Percentiles rank a stretch among this genome's conserved stretches.
Conservation (phyloP, 169 alveolate genomes). For the Plasmodium relictum region DNA sequence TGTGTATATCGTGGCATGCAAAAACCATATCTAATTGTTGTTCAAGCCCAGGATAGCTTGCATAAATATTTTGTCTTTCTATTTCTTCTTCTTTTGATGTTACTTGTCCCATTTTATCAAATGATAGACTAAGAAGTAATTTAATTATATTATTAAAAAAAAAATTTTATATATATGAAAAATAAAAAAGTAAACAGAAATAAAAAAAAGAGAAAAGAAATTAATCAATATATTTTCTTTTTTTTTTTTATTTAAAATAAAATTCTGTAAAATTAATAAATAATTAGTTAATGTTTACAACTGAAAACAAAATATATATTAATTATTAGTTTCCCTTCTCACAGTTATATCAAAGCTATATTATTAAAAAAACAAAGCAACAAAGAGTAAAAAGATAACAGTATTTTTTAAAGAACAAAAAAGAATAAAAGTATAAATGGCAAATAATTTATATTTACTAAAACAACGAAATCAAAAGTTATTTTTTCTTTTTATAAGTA, state of each 20-base stretch:
- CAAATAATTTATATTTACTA: constrained; percentile 12
- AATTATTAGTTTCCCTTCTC: neutral
- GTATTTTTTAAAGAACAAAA: constrained; percentile 10
- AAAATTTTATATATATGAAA: neutral
- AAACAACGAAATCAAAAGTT: neutral
- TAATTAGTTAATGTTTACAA: constrained; percentile 6
- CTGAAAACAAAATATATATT: constrained; percentile 8
- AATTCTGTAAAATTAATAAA: constrained; percentile 10
- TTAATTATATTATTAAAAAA: constrained; percentile 6
- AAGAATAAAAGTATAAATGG: neutral
- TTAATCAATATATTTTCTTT: neutral
- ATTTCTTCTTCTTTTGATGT: constrained; percentile 57
- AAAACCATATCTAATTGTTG: constrained; percentile 86
- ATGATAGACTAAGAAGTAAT: constrained; percentile 9
- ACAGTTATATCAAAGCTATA: neutral
- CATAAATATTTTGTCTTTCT: constrained; percentile 59
- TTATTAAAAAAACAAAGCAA: neutral
- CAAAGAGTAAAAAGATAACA: neutral
- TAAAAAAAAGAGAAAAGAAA: neutral
- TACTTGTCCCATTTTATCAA: constrained; percentile 58
- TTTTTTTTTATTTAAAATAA: constrained; percentile 13
- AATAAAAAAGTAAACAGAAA: neutral
- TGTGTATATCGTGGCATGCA: constrained; percentile 86
- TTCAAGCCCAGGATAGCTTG: constrained; percentile 88
- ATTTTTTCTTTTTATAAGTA: too few relatives aligned